phyloP scores from a whole-genome alignment of 2,329 filamentous ascomycete genomes.

The Penicillium sp. region DNA sequence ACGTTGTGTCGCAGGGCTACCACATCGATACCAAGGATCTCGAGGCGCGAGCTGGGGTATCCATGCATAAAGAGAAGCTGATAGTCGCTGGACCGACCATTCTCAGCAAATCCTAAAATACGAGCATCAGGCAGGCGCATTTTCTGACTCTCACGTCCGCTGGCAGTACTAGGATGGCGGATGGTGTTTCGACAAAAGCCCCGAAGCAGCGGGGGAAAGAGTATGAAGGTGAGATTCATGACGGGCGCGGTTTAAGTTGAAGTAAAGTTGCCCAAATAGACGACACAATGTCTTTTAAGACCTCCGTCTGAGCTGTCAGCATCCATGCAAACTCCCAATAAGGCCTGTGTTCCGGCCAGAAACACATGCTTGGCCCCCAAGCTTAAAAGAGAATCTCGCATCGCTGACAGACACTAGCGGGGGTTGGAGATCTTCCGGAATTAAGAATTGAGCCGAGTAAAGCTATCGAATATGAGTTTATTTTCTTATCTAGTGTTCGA shows the following conservation, averaged over 20 bases:
- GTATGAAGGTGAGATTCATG: not conserved
- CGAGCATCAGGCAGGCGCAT: conserved; percentile 34
- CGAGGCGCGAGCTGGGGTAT: conserved; percentile 49
- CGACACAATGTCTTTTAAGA: not conserved
- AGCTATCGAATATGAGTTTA: not conserved
- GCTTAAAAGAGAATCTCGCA: not conserved
- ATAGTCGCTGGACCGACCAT: conserved; percentile 40
- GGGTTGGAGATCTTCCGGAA: not conserved
- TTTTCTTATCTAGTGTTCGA: not conserved
- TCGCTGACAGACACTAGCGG: not conserved
- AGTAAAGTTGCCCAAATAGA: not conserved
- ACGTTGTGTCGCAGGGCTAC: conserved; percentile 39
- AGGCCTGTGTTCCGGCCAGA: not conserved
- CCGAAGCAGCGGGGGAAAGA: not conserved
- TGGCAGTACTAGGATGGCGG: not conserved
- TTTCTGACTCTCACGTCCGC: conserved; percentile 1
- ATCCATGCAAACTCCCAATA: not conserved
- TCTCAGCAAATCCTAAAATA: conserved; percentile 50
- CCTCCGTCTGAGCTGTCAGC: not conserved
- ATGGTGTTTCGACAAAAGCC: not conserved
- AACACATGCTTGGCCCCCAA: not conserved
- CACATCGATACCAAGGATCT: conserved; percentile 42
- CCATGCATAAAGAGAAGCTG: conserved; percentile 51
- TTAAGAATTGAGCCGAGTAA: not conserved
- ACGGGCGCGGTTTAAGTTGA: not conserved